Base-by-base conservation (phyloP, 2,329 filamentous ascomycete species). In the Fusarium miscanthi region DNA sequence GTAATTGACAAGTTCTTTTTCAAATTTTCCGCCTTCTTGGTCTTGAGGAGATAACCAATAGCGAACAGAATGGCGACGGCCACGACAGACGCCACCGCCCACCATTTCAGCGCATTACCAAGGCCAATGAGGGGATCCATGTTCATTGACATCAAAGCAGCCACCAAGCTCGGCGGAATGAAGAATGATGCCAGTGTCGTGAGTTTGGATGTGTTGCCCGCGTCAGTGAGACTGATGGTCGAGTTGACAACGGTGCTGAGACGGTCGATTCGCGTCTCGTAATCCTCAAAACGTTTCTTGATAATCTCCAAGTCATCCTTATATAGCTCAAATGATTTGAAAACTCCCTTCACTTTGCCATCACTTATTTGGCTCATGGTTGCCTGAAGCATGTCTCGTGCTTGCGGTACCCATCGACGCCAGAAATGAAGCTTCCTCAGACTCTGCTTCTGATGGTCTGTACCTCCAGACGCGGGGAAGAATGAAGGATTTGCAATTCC, bases 301-400 rank as follows among this genome's bases (percentile, higher is more conserved):
- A 59, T n/a, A 3, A n/a, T 7, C 7, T 23, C 31, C 10, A 53
- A 21, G 13, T 59, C 57, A 13, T 10, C 6, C 4, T 53, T 1
- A 3, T 59, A 59, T 1, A 21, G 17, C 30, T n/a, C 13, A 5
- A 23, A 33, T 3, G 23, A 33, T 10, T 35, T 6, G 4, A 5
- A 2, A 13, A 30, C 2, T 42, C 3, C 31, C 0, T 8, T 3
- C 2, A 2, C n/a, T n/a, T 30, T 33, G 5, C 9, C 10, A 12
- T 17, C 13, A 1, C 13, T n/a, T 2, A 27, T 2, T n/a, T 52
- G 49, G 4, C 19, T 30, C 31, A 53, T 52, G 10, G 35, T 31
- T 11, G 35, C 37, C 14, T 52, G 46, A 6, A 59, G 46, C 57
- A 59, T 59, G 12, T 59, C 45, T 1, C 57, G 57, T 7, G 45